Conservation (phyloP, 768 basidiomycete genomes). For the Lentinus tigrinus region DNA sequence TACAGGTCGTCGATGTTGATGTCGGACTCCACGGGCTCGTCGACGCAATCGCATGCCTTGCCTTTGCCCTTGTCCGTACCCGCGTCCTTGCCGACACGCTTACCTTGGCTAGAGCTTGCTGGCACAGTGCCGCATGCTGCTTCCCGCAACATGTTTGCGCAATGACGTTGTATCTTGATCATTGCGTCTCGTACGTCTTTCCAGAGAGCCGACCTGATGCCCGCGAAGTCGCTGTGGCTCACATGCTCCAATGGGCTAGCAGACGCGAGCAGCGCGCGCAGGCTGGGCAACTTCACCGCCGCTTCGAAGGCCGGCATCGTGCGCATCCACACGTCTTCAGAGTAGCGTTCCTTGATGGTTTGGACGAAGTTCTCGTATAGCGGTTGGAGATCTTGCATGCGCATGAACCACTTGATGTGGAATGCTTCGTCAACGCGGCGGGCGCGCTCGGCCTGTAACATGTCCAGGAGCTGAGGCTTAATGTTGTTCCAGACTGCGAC, state of each 20-base stretch:
- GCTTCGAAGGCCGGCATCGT: neutral
- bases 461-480: neutral
- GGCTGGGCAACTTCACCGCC: neutral
- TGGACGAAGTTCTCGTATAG: neutral
- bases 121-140: neutral
- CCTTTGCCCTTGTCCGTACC: conserved; percentile 1
- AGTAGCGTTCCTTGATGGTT: neutral
- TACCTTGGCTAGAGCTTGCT: neutral
- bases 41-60: neutral
- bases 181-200: neutral
- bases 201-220: neutral
- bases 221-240: neutral
- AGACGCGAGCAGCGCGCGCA: neutral
- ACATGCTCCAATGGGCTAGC: neutral
- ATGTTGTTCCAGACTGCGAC: conserved; percentile 4
- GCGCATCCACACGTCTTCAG: neutral
- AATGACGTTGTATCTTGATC: neutral
- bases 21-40: neutral
- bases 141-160: neutral
- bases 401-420: neutral
- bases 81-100: neutral
- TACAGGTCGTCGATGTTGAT: neutral
- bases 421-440: neutral
- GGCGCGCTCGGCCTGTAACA: neutral
- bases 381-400: neutral